Conservation (phyloP, 257 asterid genomes). For the Eucommia ulmoides region DNA sequence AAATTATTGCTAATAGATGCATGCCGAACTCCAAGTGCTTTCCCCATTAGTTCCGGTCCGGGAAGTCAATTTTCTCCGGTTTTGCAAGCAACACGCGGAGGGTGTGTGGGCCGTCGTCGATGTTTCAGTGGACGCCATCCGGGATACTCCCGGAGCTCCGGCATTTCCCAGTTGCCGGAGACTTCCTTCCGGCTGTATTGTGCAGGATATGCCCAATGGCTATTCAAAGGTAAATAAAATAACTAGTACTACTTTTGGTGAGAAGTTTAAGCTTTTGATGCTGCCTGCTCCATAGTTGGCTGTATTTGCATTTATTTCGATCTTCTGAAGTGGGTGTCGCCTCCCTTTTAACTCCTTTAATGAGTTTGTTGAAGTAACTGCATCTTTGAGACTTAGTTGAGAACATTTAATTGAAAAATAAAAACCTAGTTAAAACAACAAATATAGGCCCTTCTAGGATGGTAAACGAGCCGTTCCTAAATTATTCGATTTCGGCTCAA, state of each 20-base stretch:
- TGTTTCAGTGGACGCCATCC: slow-evolving; percentile 57
- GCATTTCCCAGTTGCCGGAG: slow-evolving; percentile 45
- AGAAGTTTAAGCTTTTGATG: no score
- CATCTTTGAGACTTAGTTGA: slow-evolving; percentile 21
- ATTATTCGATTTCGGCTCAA: no score
- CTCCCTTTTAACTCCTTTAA: slow-evolving; percentile 22
- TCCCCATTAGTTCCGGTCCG: slow-evolving; percentile 87
- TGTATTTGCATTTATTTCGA: slow-evolving; percentile 26
- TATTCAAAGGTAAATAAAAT: slow-evolving; percentile 58
- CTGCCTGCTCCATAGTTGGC: slow-evolving; percentile 7
- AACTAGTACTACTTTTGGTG: no score
- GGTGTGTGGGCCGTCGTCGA: slow-evolving; percentile 97
- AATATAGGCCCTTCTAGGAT: no score
- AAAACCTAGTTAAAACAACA: slow-evolving; percentile 10
- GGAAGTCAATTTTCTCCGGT: slow-evolving; percentile 80
- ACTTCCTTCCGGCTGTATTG: slow-evolving; percentile 91
- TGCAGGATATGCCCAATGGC: slow-evolving; percentile 95
- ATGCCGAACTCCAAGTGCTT: slow-evolving; percentile 83
- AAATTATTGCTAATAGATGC: slow-evolving; percentile 39
- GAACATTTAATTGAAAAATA: slow-evolving; percentile 13
- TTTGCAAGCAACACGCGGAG: slow-evolving; percentile 92
- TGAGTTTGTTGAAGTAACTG: slow-evolving; percentile 44
- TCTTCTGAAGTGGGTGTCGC: slow-evolving; percentile 12
- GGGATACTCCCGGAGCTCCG: slow-evolving; percentile 33
- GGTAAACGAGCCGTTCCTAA: no score